These are phyloP conservation scores for Rubroboletus pulcherrimus DNA, from an alignment of 768 basidiomycete genomes.

Conservation along the genomic window DNA sequence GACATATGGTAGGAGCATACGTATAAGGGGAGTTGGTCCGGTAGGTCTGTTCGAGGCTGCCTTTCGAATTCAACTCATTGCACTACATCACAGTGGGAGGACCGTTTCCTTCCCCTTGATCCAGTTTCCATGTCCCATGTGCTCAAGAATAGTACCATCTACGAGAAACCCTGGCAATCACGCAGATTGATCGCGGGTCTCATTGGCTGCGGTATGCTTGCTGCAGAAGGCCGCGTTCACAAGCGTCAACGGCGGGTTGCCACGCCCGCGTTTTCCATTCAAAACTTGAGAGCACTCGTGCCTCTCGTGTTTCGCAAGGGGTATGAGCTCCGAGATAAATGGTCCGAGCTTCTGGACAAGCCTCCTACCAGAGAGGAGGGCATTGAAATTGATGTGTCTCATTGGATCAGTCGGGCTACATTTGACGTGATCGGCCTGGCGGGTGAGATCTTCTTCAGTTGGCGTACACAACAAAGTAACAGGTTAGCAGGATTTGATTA, in stretches of 20 bases:
- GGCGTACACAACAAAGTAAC: slow-evolving; percentile 2
- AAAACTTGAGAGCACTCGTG: slow-evolving; percentile 67
- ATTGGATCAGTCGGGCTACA: slow-evolving; percentile 79
- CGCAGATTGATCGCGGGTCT: slow-evolving; percentile 69
- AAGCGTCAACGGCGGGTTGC: slow-evolving; percentile 76
- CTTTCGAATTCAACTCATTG: slow-evolving; percentile 9
- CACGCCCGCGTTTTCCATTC: slow-evolving; percentile 76
- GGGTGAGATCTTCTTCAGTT: slow-evolving; percentile 40
- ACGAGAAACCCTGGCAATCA: slow-evolving; percentile 83
- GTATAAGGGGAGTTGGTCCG: slow-evolving; percentile 63
- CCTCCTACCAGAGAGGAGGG: slow-evolving; percentile 16
- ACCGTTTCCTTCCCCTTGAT: slow-evolving; percentile 78
- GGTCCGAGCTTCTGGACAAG: slow-evolving; percentile 46
- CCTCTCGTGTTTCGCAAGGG: slow-evolving; percentile 74
- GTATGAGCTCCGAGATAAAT: slow-evolving; percentile 54
- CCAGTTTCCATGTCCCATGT: slow-evolving; percentile 72
- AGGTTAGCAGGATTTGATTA: slow-evolving; percentile 70
- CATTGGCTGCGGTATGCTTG: slow-evolving; percentile 81
- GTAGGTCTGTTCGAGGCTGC: slow-evolving; percentile 41
- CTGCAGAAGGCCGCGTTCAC: slow-evolving; percentile 74
- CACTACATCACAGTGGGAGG: slow-evolving; percentile 55
- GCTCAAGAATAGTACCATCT: slow-evolving; percentile 64
- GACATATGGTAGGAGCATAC: slow-evolving; percentile 66
- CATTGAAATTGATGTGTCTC: slow-evolving; percentile 64
- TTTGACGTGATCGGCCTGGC: slow-evolving; percentile 93